These are phyloP conservation scores for Chimonanthus praecox DNA, from an alignment of 164 flowering plant species.

Conservation along the genomic window DNA sequence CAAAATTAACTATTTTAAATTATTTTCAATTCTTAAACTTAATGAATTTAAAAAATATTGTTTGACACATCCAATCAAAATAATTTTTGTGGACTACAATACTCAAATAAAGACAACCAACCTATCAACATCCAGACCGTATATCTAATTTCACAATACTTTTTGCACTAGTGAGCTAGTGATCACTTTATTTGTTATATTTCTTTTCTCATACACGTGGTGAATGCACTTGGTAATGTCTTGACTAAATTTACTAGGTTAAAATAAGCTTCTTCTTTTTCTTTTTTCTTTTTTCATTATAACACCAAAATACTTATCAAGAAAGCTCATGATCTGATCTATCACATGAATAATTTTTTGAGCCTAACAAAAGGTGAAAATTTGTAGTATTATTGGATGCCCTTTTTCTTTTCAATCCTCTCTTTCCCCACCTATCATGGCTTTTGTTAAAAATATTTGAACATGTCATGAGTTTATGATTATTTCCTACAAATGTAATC, in stretches of 20 bases:
- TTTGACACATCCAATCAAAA: no score
- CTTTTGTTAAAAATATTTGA: constrained; percentile 23
- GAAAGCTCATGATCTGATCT: constrained; percentile 8
- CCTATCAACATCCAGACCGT: no score
- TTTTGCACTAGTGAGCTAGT: no score
- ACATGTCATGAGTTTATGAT: constrained; percentile 12
- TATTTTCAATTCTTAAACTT: no score
- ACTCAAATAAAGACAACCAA: no score
- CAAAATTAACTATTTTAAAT: no score
- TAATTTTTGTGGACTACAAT: no score
- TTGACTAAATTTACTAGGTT: constrained; percentile 2
- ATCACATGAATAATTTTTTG: constrained; percentile 16
- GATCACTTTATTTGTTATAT: not conserved
- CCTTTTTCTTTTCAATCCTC: constrained; percentile 11
- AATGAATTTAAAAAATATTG: no score
- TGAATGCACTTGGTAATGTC: constrained; percentile 16
- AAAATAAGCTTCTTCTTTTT: not conserved
- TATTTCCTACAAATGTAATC: constrained; percentile 14
- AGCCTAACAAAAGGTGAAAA: constrained; percentile 8
- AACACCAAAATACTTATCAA: constrained; percentile 2
- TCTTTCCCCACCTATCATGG: constrained; percentile 20
- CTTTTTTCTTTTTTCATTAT: not conserved
- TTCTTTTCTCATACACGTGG: constrained; percentile 1
- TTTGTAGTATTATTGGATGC: constrained; percentile 5
- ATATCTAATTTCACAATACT: no score